Evolutionary conservation across 1,284 basidiomycete species (phyloP).

Genomic region (Takashimella koratensis): DNA sequence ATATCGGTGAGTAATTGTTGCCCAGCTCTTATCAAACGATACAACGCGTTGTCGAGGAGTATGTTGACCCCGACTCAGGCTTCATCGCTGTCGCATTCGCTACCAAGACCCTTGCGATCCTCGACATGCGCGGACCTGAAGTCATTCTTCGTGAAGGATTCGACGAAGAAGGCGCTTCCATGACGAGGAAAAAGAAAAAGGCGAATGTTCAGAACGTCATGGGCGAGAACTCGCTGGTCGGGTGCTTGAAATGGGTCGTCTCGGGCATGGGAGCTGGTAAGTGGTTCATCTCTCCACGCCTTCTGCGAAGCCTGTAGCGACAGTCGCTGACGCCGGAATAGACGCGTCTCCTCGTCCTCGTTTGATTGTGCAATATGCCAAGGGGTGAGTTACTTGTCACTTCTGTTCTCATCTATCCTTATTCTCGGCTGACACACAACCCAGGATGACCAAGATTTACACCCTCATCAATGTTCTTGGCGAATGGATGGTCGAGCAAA

Average conservation of each 20-base stretch:
- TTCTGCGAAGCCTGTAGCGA: background rate
- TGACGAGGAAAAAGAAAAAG: conserved; percentile 48
- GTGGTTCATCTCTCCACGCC: conserved; percentile 18
- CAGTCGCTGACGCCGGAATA: conserved; percentile 23
- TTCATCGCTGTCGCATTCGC: conserved; percentile 68
- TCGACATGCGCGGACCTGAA: conserved; percentile 68
- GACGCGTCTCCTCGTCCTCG: conserved; percentile 59
- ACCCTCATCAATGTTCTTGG: conserved; percentile 53
- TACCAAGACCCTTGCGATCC: conserved; percentile 59
- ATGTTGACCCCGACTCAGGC: no score
- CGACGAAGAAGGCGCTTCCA: conserved; percentile 39
- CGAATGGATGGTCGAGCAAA: conserved; percentile 59
- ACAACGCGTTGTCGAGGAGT: no score
- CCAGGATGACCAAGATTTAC: conserved; percentile 55
- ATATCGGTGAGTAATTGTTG: conserved; percentile 57
- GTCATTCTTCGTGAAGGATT: conserved; percentile 56
- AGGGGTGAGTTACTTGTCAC: conserved; percentile 51
- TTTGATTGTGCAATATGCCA: conserved; percentile 60
- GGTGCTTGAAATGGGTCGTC: conserved; percentile 64
- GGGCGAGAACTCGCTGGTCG: conserved; percentile 49
- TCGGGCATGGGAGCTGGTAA: conserved; percentile 57
- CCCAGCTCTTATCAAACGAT: background rate
- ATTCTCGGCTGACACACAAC: conserved; percentile 17
- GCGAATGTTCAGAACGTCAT: conserved; percentile 41
- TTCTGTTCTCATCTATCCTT: background rate